phyloP scores from a whole-genome alignment of 2,329 filamentous ascomycete genomes.

The Trichophaea hybrida region DNA sequence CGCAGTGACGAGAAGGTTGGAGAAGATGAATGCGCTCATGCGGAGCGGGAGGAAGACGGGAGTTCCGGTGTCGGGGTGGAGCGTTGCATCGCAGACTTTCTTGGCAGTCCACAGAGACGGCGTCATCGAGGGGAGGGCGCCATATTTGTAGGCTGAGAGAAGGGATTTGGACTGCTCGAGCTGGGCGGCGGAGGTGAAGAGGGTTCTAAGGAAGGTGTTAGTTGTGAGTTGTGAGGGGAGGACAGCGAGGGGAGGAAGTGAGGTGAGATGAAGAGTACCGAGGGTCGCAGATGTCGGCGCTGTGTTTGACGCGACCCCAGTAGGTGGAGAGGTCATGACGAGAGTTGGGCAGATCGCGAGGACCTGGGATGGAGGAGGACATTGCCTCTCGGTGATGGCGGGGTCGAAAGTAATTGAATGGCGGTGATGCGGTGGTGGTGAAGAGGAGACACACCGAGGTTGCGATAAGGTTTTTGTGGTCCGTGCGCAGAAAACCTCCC shows the following conservation, averaged over 20 bases:
- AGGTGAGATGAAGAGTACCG: slow-evolving; percentile 49
- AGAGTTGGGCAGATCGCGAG: slow-evolving; percentile 75
- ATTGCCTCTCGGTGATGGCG: slow-evolving; percentile 32
- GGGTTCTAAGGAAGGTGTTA: slow-evolving; percentile 48
- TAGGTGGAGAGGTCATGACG: slow-evolving; percentile 89
- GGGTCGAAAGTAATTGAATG: background rate
- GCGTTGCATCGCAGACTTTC: slow-evolving; percentile 89
- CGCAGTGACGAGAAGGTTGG: slow-evolving; percentile 85
- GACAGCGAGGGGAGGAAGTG: background rate
- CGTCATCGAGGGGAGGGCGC: slow-evolving; percentile 65
- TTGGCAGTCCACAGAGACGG: slow-evolving; percentile 88
- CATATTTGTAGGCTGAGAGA: slow-evolving; percentile 72
- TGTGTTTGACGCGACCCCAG: slow-evolving; percentile 84
- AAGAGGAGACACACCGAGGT: too few relatives aligned
- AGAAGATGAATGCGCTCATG: slow-evolving; percentile 90
- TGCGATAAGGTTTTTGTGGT: background rate
- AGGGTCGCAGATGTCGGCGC: slow-evolving; percentile 80
- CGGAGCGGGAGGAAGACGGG: slow-evolving; percentile 89
- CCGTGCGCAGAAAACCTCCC: background rate
- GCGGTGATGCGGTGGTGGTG: too few relatives aligned
- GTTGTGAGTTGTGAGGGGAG: background rate
- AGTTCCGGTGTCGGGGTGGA: slow-evolving; percentile 89
- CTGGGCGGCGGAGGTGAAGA: slow-evolving; percentile 62
- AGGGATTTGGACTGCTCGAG: slow-evolving; percentile 76
- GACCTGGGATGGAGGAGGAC: slow-evolving; percentile 51